Base-by-base conservation (phyloP, 352 stramenopile genomes). In the Globisporangium paddicum region DNA sequence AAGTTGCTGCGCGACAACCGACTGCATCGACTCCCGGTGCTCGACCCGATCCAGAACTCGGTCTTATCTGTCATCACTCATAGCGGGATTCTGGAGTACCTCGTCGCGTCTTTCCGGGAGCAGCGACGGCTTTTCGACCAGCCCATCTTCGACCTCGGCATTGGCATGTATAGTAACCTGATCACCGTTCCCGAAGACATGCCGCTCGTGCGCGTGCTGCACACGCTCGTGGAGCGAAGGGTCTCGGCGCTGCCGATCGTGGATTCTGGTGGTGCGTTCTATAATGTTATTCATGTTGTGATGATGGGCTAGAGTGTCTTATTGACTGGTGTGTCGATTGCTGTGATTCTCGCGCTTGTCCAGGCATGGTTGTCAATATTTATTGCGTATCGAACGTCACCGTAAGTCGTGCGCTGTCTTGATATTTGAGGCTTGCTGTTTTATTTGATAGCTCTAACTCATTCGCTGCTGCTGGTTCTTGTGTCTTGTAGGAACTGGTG, bases 71-170 rank as follows among this genome's bases (percentile, higher is more conserved):
- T 96, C 64, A 86, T 98, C 60, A 98, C 90, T 40, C 96, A 98
- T 75, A 89, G 82, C 68, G 85, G 81, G 62, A 95, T 98, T 72
- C 80, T 98, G 64, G 92, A 98, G 73, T 98, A 97, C 71, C 79
- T 99, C 37, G 96, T 99, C 19, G 96, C 92, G 46, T 96, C 95
- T 57, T 98, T 99, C 72, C 89, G 96, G 52, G 96, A 99, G 73
- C 92, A 98, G 75, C 83, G 95, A 64, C 83, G 96, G 61, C 78
- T 99, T 53, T 99, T 99, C 73, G 96, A 99, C 68, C 92, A 98
- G 69, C 89, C 92, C 37, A 98, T 99, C 61, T 92, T 90, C 53
- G 95, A 98, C 61, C 83, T 99, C 56, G 80, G 85, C 42, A 98
- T 99, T 72, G 96, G 96, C 48, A 95, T 96, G 35, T 98, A 98